Percentiles rank a stretch among this genome's conserved stretches.
Evolutionary conservation across 2,329 filamentous ascomycete genomes (phyloP).

Genomic region (Colletotrichum sp.): DNA sequence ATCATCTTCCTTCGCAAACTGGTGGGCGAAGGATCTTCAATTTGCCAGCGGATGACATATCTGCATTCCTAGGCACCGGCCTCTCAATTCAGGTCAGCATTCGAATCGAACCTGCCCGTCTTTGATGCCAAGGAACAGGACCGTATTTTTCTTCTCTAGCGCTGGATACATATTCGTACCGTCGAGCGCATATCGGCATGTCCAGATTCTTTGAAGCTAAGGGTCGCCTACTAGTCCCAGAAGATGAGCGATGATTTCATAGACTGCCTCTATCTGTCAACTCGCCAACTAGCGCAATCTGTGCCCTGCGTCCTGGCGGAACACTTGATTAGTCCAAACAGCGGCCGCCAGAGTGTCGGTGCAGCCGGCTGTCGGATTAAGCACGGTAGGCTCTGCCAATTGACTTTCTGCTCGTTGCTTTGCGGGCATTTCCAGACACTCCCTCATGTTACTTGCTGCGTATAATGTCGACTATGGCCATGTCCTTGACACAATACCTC

Average conservation of each 20-base stretch:
- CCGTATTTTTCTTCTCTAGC: neutral
- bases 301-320: neutral
- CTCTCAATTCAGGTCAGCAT: neutral
- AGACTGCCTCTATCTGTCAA: neutral
- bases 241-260: conserved; percentile 18
- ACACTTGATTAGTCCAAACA: neutral
- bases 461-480: neutral
- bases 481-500: neutral
- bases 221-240: neutral
- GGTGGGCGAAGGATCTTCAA: neutral
- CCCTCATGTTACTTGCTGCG: neutral
- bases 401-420: neutral
- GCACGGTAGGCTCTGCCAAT: neutral
- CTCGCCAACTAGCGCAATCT: neutral
- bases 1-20: neutral
- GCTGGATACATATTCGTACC: neutral
- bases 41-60: neutral
- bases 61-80: neutral
- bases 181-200: neutral
- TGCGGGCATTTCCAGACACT: neutral
- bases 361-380: neutral
- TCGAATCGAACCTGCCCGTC: neutral
- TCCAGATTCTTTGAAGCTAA: neutral
- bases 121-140: neutral
- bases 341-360: neutral